Percentiles rank a stretch among this genome's conserved stretches.
Evolutionary conservation across 2,329 filamentous ascomycete species (phyloP).

Genomic region (Dendryphion nanum): DNA sequence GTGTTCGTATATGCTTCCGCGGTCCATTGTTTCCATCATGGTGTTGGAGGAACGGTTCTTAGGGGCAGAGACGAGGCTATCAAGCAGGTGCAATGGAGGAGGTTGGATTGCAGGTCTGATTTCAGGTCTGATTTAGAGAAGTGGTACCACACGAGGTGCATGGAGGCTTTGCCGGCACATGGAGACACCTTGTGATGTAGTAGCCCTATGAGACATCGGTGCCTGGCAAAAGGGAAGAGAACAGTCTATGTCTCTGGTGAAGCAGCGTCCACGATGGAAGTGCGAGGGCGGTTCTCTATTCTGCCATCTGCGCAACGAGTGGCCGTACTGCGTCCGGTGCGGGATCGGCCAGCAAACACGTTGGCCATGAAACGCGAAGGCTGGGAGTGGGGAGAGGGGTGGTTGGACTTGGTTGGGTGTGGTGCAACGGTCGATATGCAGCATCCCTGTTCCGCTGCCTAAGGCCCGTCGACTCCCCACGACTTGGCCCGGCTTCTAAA

Average conservation of each 20-base stretch:
- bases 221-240: constrained; percentile 18
- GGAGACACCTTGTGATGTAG: constrained; percentile 34
- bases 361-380: constrained; percentile 30
- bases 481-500: too few relatives aligned
- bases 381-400: constrained; percentile 14
- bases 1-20: constrained; percentile 36
- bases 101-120: constrained; percentile 16
- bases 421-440: constrained; percentile 2
- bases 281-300: constrained; percentile 8
- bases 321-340: constrained; percentile 4
- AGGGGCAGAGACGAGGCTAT: constrained; percentile 4
- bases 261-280: constrained; percentile 8
- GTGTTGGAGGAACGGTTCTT: constrained; percentile 8
- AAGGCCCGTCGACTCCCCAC: constrained; percentile 1
- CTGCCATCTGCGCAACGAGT: constrained; percentile 14
- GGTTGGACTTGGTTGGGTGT: constrained; percentile 18
- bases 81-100: constrained; percentile 13
- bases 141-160: constrained; percentile 21
- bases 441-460: constrained; percentile 11
- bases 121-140: too few relatives aligned
- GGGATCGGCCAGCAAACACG: constrained; percentile 20
- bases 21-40: constrained; percentile 32
- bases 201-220: constrained; percentile 24
- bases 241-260: constrained; percentile 6
- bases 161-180: constrained; percentile 28